A percentile compares a stretch with the other conserved stretches of the same genome.
Conservation (phyloP, 2,329 filamentous ascomycete species). For the Purpureocillium takamizusanense region DNA sequence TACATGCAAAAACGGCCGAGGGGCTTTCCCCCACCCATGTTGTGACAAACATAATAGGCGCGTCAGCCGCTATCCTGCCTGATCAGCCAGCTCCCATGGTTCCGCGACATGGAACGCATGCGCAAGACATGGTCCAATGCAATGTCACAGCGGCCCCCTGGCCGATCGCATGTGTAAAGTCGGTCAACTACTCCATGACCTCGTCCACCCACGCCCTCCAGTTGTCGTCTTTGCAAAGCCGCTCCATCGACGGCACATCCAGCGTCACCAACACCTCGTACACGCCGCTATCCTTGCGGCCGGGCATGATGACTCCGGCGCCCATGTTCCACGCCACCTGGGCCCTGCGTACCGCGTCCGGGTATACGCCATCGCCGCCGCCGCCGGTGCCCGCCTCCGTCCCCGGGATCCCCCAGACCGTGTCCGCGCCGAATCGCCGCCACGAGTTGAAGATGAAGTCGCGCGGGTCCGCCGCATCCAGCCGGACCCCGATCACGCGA, state of each 20-base stretch:
- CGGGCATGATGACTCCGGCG: slow-evolving; percentile 22
- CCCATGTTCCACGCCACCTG: slow-evolving; percentile 20
- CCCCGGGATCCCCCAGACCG: slow-evolving; percentile 23
- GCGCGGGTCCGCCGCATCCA: slow-evolving; percentile 29
- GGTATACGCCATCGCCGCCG: slow-evolving; percentile 1
- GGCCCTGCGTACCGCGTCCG: slow-evolving; percentile 21
- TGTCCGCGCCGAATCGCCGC: slow-evolving; percentile 32
- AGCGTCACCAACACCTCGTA: slow-evolving; percentile 23
- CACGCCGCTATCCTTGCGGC: slow-evolving; percentile 9
- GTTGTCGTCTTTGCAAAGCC: slow-evolving; percentile 12
- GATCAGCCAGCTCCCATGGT: too few relatives aligned
- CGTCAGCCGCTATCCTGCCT: too few relatives aligned
- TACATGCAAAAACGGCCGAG: too few relatives aligned
- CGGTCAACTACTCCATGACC: background rate
- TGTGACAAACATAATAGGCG: too few relatives aligned
- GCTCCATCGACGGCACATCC: slow-evolving; percentile 17
- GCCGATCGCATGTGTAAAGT: too few relatives aligned
- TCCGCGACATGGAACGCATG: too few relatives aligned
- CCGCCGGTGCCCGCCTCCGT: background rate
- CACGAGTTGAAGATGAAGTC: slow-evolving; percentile 35
- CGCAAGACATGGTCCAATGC: too few relatives aligned
- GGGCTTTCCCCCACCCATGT: too few relatives aligned
- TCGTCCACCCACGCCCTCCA: slow-evolving; percentile 20
- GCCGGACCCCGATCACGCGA: slow-evolving; percentile 27
- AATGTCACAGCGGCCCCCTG: too few relatives aligned